phyloP scores from a whole-genome alignment of 1,139 yeast genomes.

The Blastobotrys indianensis region DNA sequence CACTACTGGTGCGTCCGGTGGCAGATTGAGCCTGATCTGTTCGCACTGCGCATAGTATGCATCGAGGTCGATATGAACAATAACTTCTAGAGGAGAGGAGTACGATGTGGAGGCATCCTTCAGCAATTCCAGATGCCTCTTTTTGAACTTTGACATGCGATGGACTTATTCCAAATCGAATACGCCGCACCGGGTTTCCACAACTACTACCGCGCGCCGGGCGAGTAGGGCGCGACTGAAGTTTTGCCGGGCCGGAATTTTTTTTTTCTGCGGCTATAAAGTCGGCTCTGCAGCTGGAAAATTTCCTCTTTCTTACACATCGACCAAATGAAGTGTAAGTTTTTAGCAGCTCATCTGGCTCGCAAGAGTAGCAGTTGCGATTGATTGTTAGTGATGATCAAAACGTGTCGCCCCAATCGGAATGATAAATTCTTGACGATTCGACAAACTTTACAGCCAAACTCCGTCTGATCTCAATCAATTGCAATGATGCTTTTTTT shows the following conservation, averaged over 20 bases:
- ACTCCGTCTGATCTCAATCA: constrained; percentile 25
- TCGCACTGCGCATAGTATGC: constrained; percentile 95
- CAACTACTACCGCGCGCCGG: background rate
- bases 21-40: constrained; percentile 62
- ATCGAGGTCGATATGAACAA: constrained; percentile 84
- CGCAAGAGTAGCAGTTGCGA: too few relatives aligned
- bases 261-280: background rate
- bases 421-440: constrained; percentile 45
- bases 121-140: constrained; percentile 22
- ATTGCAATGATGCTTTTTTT: constrained; percentile 34
- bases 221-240: background rate
- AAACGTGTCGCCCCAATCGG: constrained; percentile 61
- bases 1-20: constrained; percentile 73
- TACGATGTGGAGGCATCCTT: constrained; percentile 20
- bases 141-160: constrained; percentile 19
- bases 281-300: background rate
- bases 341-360: background rate
- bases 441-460: constrained; percentile 46
- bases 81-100: constrained; percentile 65
- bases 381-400: constrained; percentile 37
- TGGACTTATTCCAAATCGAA: background rate
- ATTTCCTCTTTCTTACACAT: background rate
- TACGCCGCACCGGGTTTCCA: background rate
- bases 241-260: background rate
- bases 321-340: too few relatives aligned